Base-by-base conservation (phyloP, 2,329 filamentous ascomycete genomes). In the Proliferodiscus dingleyae region DNA sequence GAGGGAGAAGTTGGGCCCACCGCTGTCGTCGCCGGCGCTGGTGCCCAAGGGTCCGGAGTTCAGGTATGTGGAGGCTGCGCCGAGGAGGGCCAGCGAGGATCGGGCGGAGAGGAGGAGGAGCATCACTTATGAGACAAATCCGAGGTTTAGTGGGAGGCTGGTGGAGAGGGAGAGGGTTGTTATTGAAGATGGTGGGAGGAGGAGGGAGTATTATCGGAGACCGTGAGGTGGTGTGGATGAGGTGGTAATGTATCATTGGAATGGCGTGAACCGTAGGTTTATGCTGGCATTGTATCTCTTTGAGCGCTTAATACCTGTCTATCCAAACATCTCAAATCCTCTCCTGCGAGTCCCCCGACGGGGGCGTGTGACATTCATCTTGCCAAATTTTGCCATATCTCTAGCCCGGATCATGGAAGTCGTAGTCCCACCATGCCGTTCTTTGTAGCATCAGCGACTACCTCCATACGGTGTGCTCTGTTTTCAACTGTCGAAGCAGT, bases 161-260 rank as follows among this genome's bases (percentile, higher is more conserved):
- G 37, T 48, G 4, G 56, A 57, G 47, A 51, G 55, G 33, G 55
- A 57, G 37, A 40, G 56, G 33, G 52, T 58, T 3, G 50, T 60
- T 7, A 40, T 58, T 47, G 54, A 57, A 34, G 56, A 57, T 54
- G 56, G 48, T n/a, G 55, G 52, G 19, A 53, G 57, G 46, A 57
- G 57, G 48, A 56, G 53, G 43, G 57, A 60, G 43, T 60, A 58
- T 47, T 57, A 58, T 52, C 43, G 56, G 5, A 37, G 49, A 44
- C 45, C 47, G 7, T 50, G 34, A 41, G 38, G 29, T 33, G 18
- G n/a, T 15, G 24, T 26, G 24, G 3, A 8, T 34, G 13, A 8
- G 32, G 32, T 34, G 2, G 15, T 5, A 7, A 16, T 34, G 15
- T 2, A 9, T 34, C 9, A 8, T 13, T 13, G 4, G 32, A 9